Base-by-base conservation (phyloP, 192 early-diverging fungal genomes). In the Coemansia sp. region DNA sequence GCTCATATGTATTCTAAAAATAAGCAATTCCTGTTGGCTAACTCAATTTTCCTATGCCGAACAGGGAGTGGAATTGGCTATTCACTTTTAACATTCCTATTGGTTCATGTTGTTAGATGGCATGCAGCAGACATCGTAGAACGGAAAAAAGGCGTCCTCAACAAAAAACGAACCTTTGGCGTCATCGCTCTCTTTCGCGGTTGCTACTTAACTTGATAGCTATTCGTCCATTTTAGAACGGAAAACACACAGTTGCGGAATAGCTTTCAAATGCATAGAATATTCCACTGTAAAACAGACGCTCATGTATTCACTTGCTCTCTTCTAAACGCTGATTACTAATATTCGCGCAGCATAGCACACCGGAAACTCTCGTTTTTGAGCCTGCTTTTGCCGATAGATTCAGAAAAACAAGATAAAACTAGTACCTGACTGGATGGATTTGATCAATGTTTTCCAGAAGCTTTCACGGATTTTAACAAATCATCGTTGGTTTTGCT, bases 341-440 rank as follows among this genome's bases (percentile, higher is more conserved):
- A 22, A 23, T 6, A 13, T 33, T 11, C 11, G 25, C 33, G 9
- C 53, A 55, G 11, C 8, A 32, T 33, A 55, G 25, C 23, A 29
- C 9, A 4, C 20, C 13, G 3, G 45, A 15, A 2, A 48, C 19
- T 48, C n/a, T 48, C 7, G 17, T 48, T 48, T 14, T 3, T 25
- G 9, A 2, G 36, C 55, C 55, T 57, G 23, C 33, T 57, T 57
- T 57, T 57, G 55, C 55, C 55, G 33, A 57, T 34, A n/a, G 14
- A 35, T 34, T 9, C 13, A 17, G 52, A 57, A 36, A 14, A 36
- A 5, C 1, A 25, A 25, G 14, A 10, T 14, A 52, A 52, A 52
- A 52, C 49, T 52, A 34, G n/a, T 6, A 36, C 33, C 8, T 57
- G 33, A 34, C 55, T 57, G 55, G 55, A 36, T 35, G 29, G 45